Base-by-base conservation (phyloP, 495 filamentous ascomycete species). In the Lindgomyces ingoldianus region DNA sequence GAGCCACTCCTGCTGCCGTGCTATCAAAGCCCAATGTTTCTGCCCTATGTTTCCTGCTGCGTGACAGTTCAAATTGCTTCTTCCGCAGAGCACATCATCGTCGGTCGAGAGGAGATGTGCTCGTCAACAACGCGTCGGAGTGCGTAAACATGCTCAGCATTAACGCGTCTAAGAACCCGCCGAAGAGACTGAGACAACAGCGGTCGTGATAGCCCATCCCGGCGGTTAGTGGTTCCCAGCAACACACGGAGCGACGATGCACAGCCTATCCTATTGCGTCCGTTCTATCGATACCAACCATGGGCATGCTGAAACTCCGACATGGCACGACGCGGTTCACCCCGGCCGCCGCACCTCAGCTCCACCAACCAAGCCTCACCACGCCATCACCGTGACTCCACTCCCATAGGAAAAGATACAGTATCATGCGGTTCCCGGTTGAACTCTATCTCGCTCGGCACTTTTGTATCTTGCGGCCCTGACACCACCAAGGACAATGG, bases 261-360 rank as follows among this genome's bases (percentile, higher is more conserved):
- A 41, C 26, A 50, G 45, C 57, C 57, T 60, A 41, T 60, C 57
- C 42, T 46, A n/a, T 16, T 26, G 24, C 19, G 22, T 24, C 52
- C 10, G 18, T 41, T 1, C 9, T 55, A 11, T 29, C 52, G 27
- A 33, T 33, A 27, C 21, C 21, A 41, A 42, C 41, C 54, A 45
- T 22, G 54, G 54, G 4, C 54, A 27, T 26, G 27, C 58, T 61
- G 58, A 53, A 61, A 61, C 58, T 51, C 57, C 58, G 58, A 44
- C 58, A 53, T 44, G 58, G 47, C 57, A 49, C 45, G 57, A 61
- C 48, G 47, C 58, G 33, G 33, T 39, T 39, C 6, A 39, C 14
- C 33, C 33, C 14, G 33, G 33, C 33, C 14, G 33, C 33, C 33
- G 33, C 33, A 14, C 33, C 33, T n/a, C n/a, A n/a, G n/a, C 33